Conservation (phyloP, 768 basidiomycete genomes). For the Dioszegia crocea region DNA sequence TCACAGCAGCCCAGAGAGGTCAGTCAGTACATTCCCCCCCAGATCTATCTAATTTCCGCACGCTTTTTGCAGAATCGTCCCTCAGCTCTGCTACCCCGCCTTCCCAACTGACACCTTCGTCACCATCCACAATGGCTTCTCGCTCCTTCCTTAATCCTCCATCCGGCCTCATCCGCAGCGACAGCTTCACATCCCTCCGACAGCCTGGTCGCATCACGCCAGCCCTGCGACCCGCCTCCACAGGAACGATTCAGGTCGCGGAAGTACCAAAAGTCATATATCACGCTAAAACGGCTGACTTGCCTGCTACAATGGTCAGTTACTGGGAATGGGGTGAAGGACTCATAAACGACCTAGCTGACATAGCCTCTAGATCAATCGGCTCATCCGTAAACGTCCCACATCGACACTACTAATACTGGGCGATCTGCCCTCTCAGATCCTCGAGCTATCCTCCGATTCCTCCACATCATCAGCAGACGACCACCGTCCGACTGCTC, state of each 20-base stretch:
- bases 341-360: too few relatives aligned
- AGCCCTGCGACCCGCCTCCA: constrained; percentile 1
- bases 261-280: too few relatives aligned
- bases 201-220: background rate
- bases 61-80: too few relatives aligned
- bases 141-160: background rate
- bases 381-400: background rate
- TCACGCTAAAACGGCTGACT: too few relatives aligned
- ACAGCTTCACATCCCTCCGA: background rate
- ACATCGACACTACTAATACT: constrained; percentile 12
- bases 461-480: background rate
- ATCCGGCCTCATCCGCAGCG: background rate
- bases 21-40: too few relatives aligned
- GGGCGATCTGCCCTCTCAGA: constrained; percentile 14
- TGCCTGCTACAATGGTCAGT: too few relatives aligned
- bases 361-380: background rate
- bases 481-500: background rate
- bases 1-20: background rate
- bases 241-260: background rate
- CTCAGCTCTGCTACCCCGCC: too few relatives aligned
- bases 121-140: too few relatives aligned
- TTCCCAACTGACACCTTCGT: too few relatives aligned
- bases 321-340: too few relatives aligned
- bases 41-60: too few relatives aligned
- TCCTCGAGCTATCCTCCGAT: constrained; percentile 16